These are phyloP conservation scores for Anaeramoeba flamelloides DNA, from an alignment of 78 protist species.

Conservation along the genomic window DNA sequence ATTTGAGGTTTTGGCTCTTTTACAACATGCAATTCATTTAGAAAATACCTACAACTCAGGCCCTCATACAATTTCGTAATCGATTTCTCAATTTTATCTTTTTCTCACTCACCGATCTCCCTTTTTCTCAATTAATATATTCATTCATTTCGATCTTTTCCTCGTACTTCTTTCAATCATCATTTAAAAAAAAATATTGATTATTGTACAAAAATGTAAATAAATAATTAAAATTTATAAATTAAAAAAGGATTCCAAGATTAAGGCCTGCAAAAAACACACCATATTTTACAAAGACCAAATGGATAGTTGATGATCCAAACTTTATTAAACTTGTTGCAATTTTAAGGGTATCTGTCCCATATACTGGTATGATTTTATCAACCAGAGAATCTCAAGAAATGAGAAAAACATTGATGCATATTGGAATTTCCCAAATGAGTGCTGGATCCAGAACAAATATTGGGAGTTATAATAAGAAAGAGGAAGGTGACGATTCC, in stretches of 20 bases:
- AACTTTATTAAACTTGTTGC: constrained; percentile 11
- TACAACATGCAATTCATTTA: constrained; percentile 12
- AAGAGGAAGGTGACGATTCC: neutral
- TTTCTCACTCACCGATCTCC: too few species aligned
- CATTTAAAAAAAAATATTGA: too few species aligned
- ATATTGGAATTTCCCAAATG: constrained; percentile 11
- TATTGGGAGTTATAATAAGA: neutral
- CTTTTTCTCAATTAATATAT: neutral
- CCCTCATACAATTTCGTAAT: constrained; percentile 17
- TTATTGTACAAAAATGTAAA: too few species aligned
- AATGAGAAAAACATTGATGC: neutral
- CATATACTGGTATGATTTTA: constrained; percentile 14
- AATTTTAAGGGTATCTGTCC: constrained; percentile 1
- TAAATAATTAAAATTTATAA: too few species aligned
- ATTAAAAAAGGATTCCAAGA: too few species aligned
- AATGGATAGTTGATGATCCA: too few species aligned
- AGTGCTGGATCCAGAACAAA: constrained; percentile 6
- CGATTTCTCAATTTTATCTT: too few species aligned
- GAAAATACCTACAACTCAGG: neutral
- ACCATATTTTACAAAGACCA: neutral
- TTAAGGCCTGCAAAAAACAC: constrained; percentile 4
- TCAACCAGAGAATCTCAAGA: neutral
- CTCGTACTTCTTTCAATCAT: neutral
- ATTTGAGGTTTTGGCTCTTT: constrained; percentile 4
- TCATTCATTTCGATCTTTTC: neutral